Percentiles rank a stretch among this genome's conserved stretches.
Evolutionary conservation across 331 rosid species (phyloP).

Genomic region (Rosa hybrid): DNA sequence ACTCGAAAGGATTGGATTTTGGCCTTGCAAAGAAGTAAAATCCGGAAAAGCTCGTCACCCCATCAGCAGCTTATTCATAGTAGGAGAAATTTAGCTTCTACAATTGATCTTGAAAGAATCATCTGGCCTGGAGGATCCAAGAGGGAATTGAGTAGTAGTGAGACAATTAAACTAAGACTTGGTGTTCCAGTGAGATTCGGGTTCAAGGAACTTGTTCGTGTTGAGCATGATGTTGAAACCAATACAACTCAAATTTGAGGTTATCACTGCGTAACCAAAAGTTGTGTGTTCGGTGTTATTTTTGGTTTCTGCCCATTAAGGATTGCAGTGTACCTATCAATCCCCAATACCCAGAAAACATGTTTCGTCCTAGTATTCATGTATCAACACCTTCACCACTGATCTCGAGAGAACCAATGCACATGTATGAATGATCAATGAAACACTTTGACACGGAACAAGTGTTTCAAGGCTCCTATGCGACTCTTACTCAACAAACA

Average conservation of each 20-base stretch:
- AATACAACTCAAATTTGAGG: neutral
- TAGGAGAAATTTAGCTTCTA: neutral
- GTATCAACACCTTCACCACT: no score
- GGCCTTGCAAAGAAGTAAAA: neutral
- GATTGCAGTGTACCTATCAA: no score
- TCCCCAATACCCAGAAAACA: no score
- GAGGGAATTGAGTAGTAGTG: neutral
- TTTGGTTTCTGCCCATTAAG: no score
- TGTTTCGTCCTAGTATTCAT: no score
- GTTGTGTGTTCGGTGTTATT: no score
- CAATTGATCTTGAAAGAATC: constrained; percentile 3
- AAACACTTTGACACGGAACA: no score
- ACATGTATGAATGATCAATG: no score
- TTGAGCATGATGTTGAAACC: neutral
- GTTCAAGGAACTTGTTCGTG: constrained; percentile 12
- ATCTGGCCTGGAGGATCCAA: constrained; percentile 32
- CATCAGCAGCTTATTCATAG: neutral
- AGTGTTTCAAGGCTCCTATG: no score
- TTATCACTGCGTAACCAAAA: no score
- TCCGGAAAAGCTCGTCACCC: neutral
- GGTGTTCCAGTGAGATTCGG: constrained; percentile 10
- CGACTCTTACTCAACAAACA: no score
- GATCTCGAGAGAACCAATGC: no score
- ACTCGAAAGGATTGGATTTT: constrained; percentile 21
- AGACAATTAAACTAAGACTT: constrained; percentile 15